phyloP scores from a whole-genome alignment of 106 monocot species.

The Platanthera zijinensis region DNA sequence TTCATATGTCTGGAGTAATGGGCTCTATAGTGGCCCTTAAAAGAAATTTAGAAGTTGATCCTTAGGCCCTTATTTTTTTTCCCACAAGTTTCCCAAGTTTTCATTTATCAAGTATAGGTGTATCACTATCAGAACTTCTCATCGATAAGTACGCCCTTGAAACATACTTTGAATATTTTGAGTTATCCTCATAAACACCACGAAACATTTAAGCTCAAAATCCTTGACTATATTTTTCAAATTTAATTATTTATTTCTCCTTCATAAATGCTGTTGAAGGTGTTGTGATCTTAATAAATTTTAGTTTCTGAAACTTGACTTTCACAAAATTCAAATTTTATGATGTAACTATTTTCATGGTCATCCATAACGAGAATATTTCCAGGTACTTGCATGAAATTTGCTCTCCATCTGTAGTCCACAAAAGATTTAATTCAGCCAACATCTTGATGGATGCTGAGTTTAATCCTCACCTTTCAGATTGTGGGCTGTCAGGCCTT shows the following conservation, averaged over 20 bases:
- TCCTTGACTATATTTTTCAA: not conserved
- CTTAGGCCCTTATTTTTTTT: too few species aligned
- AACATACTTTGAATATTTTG: too few species aligned
- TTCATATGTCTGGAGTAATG: too few species aligned
- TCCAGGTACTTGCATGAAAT: slow-evolving; percentile 85
- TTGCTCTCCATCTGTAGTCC: slow-evolving; percentile 79
- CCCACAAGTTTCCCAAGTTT: too few species aligned
- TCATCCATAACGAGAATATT: not conserved
- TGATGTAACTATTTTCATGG: not conserved
- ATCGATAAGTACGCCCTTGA: too few species aligned
- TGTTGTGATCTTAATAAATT: not conserved
- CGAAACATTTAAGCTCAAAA: too few species aligned
- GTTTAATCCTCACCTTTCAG: slow-evolving; percentile 84
- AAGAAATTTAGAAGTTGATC: too few species aligned
- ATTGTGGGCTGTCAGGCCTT: slow-evolving; percentile 62
- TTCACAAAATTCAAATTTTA: not conserved
- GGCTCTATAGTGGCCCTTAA: too few species aligned
- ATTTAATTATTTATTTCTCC: not conserved
- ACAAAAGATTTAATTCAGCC: slow-evolving; percentile 86
- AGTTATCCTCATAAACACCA: too few species aligned
- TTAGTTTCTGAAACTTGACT: not conserved
- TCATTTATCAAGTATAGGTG: too few species aligned
- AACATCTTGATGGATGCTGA: slow-evolving; percentile 82
- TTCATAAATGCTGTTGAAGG: not conserved
- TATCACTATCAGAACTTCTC: too few species aligned